These are phyloP conservation scores for Arachis stenosperma DNA, from an alignment of 306 rosid species.

Conservation along the genomic window DNA sequence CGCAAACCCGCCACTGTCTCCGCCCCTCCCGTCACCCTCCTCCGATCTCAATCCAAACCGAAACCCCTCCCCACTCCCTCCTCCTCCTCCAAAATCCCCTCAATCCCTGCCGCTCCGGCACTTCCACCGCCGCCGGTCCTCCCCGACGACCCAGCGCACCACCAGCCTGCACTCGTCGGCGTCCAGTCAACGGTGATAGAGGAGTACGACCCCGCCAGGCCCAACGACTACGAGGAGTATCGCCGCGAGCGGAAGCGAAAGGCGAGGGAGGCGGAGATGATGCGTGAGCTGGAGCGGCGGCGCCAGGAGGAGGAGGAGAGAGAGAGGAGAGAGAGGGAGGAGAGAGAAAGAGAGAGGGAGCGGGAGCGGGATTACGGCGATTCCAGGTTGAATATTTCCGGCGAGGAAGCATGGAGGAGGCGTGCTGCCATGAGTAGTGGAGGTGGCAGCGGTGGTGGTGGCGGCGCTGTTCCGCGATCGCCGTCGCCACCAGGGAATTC, in stretches of 20 bases:
- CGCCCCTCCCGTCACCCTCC: slow-evolving; percentile 74
- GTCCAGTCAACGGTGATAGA: slow-evolving; percentile 82
- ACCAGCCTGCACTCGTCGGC: slow-evolving; percentile 73
- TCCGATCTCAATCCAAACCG: slow-evolving; percentile 64
- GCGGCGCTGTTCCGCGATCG: slow-evolving; percentile 67
- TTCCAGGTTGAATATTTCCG: slow-evolving; percentile 77
- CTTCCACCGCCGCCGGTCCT: slow-evolving; percentile 18
- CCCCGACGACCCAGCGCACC: slow-evolving; percentile 43
- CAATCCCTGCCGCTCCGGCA: slow-evolving; percentile 1
- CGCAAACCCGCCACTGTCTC: slow-evolving; percentile 75
- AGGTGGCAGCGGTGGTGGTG: neutral
- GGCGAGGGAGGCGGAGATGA: slow-evolving; percentile 80
- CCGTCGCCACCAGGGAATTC: slow-evolving; percentile 75
- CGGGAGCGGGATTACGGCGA: slow-evolving; percentile 51
- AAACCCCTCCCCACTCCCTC: slow-evolving; percentile 39
- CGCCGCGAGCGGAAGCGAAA: slow-evolving; percentile 79
- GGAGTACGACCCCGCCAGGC: slow-evolving; percentile 94
- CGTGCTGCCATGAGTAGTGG: slow-evolving; percentile 86
- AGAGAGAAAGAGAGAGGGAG: slow-evolving; percentile 44
- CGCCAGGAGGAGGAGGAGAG: slow-evolving; percentile 56
- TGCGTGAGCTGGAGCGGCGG: slow-evolving; percentile 76
- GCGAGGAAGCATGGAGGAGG: slow-evolving; percentile 98
- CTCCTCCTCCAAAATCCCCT: slow-evolving; percentile 24
- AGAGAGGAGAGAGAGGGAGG: slow-evolving; percentile 52
- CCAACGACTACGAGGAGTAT: slow-evolving; percentile 95